Percentiles rank a stretch among this genome's conserved stretches.
Evolutionary conservation across 371 early-diverging fungal genomes (phyloP).

Genomic region (Haplosporangium sp.): DNA sequence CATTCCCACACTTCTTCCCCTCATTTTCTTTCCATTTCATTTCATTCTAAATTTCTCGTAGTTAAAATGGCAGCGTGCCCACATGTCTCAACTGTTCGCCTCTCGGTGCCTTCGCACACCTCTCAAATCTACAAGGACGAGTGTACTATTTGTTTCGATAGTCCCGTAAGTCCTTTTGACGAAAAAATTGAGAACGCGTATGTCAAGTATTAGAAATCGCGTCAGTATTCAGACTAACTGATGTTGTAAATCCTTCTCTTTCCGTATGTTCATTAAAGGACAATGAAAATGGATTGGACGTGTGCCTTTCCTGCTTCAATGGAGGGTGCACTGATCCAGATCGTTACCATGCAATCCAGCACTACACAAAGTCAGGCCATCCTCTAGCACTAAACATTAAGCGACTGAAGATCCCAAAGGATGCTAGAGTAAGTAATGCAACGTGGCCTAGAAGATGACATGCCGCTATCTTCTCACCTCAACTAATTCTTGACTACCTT

Average conservation of each 20-base stretch:
- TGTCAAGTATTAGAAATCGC: not conserved
- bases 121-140: slow-evolving; percentile 92
- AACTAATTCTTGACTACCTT: not conserved
- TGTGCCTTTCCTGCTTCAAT: slow-evolving; percentile 94
- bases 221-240: not conserved
- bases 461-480: not conserved
- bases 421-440: slow-evolving; percentile 41
- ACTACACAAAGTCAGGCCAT: slow-evolving; percentile 78
- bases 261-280: slow-evolving; percentile 59
- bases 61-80: slow-evolving; percentile 48
- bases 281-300: slow-evolving; percentile 83
- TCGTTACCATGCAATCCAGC: slow-evolving; percentile 80
- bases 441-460: not conserved
- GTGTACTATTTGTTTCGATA: slow-evolving; percentile 94
- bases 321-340: slow-evolving; percentile 81
- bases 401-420: slow-evolving; percentile 65
- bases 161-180: slow-evolving; percentile 66
- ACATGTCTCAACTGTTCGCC: slow-evolving; percentile 31
- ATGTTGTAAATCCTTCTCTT: not conserved
- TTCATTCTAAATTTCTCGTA: not conserved
- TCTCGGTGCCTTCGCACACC: slow-evolving; percentile 58
- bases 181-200: not conserved
- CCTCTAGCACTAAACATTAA: slow-evolving; percentile 88
- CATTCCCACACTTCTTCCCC: slow-evolving; percentile 1
- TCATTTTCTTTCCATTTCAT: not conserved